Evolutionary conservation across 768 basidiomycete genomes (phyloP).

Genomic region (Mycena galopus): DNA sequence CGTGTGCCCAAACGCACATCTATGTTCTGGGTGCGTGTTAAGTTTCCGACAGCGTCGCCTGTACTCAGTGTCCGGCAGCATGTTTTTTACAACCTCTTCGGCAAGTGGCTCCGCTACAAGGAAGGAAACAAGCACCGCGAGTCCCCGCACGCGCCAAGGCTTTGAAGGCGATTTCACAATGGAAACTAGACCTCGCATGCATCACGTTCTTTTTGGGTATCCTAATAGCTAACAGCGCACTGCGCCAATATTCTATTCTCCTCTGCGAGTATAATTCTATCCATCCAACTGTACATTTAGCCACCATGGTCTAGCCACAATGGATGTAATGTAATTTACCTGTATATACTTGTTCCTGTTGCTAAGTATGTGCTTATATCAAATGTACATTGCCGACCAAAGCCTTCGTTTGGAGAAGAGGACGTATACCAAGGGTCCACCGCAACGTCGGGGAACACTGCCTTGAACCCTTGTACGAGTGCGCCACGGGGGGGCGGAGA

Average conservation of each 20-base stretch:
- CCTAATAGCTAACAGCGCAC: too few relatives aligned
- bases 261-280: too few relatives aligned
- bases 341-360: background rate
- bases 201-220: too few relatives aligned
- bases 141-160: background rate
- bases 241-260: too few relatives aligned
- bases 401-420: constrained; percentile 14
- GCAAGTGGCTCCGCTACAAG: constrained; percentile 22
- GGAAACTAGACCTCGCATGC: too few relatives aligned
- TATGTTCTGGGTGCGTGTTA: background rate
- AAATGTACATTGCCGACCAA: constrained; percentile 5
- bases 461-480: constrained; percentile 3
- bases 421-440: constrained; percentile 18
- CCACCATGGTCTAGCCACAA: background rate
- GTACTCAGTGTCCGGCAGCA: background rate
- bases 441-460: background rate
- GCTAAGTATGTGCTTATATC: too few relatives aligned
- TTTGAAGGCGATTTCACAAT: background rate
- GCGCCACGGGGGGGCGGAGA: too few relatives aligned
- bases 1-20: background rate
- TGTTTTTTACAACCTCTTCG: constrained; percentile 7
- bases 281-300: background rate
- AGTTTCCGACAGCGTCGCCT: background rate
- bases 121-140: background rate
- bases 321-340: background rate